Conservation (phyloP, 345 rosid genomes). For the Eucalyptus virginea region DNA sequence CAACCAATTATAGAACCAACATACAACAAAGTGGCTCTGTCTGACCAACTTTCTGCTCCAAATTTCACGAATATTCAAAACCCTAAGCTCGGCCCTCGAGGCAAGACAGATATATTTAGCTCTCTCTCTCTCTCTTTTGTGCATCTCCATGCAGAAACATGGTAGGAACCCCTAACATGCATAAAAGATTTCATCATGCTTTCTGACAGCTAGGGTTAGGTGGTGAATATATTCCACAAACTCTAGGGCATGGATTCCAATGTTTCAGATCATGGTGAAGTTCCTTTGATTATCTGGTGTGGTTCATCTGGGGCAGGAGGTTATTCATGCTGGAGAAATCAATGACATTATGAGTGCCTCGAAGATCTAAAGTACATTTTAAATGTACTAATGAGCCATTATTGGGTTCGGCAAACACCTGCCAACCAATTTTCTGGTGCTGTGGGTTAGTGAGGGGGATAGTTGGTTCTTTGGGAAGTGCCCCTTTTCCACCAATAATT, state of each 20-base stretch:
- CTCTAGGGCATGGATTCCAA: not conserved
- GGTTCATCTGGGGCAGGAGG: not conserved
- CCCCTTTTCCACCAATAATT: conserved; percentile 15
- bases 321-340: not conserved
- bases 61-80: not conserved
- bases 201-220: not conserved
- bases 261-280: not conserved
- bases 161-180: not conserved
- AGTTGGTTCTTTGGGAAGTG: conserved; percentile 1
- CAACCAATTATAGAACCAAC: not conserved
- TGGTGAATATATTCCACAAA: not conserved
- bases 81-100: not conserved
- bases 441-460: not conserved
- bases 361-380: not conserved
- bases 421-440: not conserved
- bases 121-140: not conserved
- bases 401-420: not conserved
- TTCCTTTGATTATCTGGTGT: not conserved
- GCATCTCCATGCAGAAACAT: not conserved
- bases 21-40: not conserved
- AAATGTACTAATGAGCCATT: not conserved
- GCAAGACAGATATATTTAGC: not conserved
- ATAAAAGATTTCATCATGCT: not conserved
- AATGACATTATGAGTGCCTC: not conserved
- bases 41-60: not conserved